These are phyloP conservation scores for Ilex aquifolium DNA, from an alignment of 257 asterid genomes.

Conservation along the genomic window DNA sequence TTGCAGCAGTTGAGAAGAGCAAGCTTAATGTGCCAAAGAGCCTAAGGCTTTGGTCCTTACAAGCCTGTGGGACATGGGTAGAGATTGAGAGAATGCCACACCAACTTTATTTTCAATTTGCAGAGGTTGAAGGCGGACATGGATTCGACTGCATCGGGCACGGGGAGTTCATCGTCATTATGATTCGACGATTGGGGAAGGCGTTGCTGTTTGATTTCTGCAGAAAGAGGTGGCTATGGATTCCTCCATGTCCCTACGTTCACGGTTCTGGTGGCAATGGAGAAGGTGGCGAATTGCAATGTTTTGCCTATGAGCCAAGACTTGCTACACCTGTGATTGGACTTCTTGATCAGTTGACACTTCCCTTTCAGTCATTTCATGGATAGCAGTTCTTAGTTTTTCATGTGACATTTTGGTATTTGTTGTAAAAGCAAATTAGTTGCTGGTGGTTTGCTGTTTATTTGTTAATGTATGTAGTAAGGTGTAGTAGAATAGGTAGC, in stretches of 20 bases:
- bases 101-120: constrained; percentile 66
- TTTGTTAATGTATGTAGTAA: no score
- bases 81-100: constrained; percentile 98
- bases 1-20: constrained; percentile 92
- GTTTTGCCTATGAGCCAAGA: not conserved
- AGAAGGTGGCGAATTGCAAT: constrained; percentile 28
- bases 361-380: not conserved
- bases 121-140: constrained; percentile 55
- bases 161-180: constrained; percentile 51
- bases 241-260: constrained; percentile 64
- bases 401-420: no score
- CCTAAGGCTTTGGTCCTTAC: constrained; percentile 70
- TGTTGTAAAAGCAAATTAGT: no score
- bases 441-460: no score
- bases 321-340: not conserved
- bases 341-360: not conserved
- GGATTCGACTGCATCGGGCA: constrained; percentile 77
- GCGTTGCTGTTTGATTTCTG: constrained; percentile 59
- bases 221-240: constrained; percentile 71
- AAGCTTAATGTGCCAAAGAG: constrained; percentile 88
- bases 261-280: constrained; percentile 12
- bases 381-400: not conserved
- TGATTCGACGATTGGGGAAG: constrained; percentile 40
- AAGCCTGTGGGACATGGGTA: constrained; percentile 67
- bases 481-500: no score